phyloP scores from a whole-genome alignment of 2,329 filamentous ascomycete genomes.

The Diaporthe citri region DNA sequence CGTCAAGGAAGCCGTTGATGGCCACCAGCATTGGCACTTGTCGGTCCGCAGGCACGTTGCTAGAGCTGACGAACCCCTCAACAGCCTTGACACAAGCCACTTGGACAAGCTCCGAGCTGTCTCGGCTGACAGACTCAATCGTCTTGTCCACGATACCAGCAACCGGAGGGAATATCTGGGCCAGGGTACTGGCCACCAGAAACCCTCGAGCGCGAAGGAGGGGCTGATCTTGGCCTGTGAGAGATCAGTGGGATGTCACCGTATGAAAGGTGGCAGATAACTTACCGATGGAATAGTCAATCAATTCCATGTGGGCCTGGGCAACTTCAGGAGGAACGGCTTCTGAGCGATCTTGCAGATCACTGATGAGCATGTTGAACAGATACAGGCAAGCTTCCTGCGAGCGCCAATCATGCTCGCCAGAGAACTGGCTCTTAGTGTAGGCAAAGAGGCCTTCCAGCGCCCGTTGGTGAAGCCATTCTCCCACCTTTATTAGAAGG shows the following conservation, averaged over 20 bases:
- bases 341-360: constrained; percentile 84
- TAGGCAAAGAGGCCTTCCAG: constrained; percentile 84
- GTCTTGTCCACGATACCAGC: constrained; percentile 77
- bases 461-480: constrained; percentile 84
- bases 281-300: constrained; percentile 80
- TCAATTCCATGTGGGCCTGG: constrained; percentile 82
- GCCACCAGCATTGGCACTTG: constrained; percentile 74
- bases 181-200: constrained; percentile 84
- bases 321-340: constrained; percentile 77
- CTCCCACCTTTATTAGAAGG: constrained; percentile 89
- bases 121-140: constrained; percentile 79
- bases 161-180: constrained; percentile 75
- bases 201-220: constrained; percentile 90
- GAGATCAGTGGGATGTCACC: neutral
- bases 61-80: constrained; percentile 73
- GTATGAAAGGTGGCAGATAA: no score
- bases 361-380: constrained; percentile 84
- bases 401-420: constrained; percentile 66
- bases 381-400: constrained; percentile 89
- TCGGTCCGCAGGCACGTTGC: constrained; percentile 63
- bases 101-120: constrained; percentile 88
- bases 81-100: constrained; percentile 91
- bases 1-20: constrained; percentile 79
- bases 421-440: constrained; percentile 79
- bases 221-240: constrained; percentile 67